phyloP scores from a whole-genome alignment of 1,284 basidiomycete genomes.

The Fomitopsis betulina region DNA sequence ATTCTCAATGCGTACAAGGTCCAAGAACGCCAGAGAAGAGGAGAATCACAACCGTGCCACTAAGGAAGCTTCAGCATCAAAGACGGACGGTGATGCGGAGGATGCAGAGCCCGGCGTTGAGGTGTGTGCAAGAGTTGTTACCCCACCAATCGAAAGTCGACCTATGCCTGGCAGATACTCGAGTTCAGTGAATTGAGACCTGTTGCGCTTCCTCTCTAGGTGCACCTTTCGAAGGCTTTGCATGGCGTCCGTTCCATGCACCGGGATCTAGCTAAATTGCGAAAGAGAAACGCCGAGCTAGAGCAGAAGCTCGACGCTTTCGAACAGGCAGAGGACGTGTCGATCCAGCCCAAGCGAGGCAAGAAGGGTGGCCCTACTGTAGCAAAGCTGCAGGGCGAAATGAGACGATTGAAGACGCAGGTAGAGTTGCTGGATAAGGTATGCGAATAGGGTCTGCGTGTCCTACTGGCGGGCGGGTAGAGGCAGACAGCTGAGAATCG shows the following conservation, averaged over 20 bases:
- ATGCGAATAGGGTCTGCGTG: conserved; percentile 3
- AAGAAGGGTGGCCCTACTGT: conserved; percentile 16
- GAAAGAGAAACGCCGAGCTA: conserved; percentile 22
- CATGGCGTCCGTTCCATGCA: conserved; percentile 16
- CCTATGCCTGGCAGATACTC: neutral
- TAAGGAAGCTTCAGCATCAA: neutral
- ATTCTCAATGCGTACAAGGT: neutral
- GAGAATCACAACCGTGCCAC: neutral
- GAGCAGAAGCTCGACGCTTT: conserved; percentile 22
- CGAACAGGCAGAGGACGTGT: conserved; percentile 20
- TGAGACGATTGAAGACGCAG: conserved; percentile 21
- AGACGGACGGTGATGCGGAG: neutral
- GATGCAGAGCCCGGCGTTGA: neutral
- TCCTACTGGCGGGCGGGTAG: neutral
- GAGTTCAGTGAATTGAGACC: neutral
- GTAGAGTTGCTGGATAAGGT: conserved; percentile 26
- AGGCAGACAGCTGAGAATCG: neutral
- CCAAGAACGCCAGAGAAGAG: neutral
- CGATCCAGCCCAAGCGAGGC: conserved; percentile 23
- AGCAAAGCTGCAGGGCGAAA: conserved; percentile 18
- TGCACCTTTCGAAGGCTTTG: conserved; percentile 20
- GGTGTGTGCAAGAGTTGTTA: neutral
- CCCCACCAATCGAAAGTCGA: neutral
- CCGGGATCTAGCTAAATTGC: conserved; percentile 16
- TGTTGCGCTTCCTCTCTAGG: conserved; percentile 10